A percentile compares a stretch with the other conserved stretches of the same genome.
These are phyloP conservation scores for Hypocrella siamensis DNA, from an alignment of 2,329 filamentous ascomycete genomes.

Conservation along the genomic window DNA sequence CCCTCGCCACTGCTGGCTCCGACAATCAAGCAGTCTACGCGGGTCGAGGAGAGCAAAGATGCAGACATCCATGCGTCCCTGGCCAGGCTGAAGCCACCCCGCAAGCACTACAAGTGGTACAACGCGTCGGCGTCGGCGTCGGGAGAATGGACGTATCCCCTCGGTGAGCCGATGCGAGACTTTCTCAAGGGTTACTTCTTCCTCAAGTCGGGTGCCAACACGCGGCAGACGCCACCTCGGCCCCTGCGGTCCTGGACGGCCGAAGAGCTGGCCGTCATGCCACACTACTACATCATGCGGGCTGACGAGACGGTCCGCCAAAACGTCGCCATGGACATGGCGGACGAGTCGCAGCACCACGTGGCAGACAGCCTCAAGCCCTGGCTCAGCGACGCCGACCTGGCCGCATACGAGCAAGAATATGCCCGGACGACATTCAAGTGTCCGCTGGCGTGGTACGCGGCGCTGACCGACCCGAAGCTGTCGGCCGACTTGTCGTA, in stretches of 20 bases:
- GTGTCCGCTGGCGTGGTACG: constrained; percentile 53
- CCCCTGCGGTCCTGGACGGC: constrained; percentile 41
- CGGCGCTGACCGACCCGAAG: constrained; percentile 31
- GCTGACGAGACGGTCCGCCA: constrained; percentile 41
- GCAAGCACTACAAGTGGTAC: constrained; percentile 58
- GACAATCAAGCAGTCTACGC: not conserved
- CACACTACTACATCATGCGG: constrained; percentile 55
- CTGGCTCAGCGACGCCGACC: constrained; percentile 44
- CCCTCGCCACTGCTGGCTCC: not conserved
- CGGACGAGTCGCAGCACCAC: not conserved
- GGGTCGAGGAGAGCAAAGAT: constrained; percentile 4
- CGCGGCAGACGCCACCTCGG: constrained; percentile 35
- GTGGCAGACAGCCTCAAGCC: constrained; percentile 7
- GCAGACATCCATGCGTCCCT: constrained; percentile 40
- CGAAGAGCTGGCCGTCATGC: constrained; percentile 40
- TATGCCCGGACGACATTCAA: constrained; percentile 49
- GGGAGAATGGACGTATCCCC: constrained; percentile 19
- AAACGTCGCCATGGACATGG: constrained; percentile 21
- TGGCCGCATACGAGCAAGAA: constrained; percentile 44
- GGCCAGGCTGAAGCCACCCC: constrained; percentile 33
- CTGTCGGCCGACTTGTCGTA: constrained; percentile 4
- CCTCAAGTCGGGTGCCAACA: constrained; percentile 45
- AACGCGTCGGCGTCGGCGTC: constrained; percentile 36
- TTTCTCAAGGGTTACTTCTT: constrained; percentile 55
- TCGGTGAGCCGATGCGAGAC: constrained; percentile 22